These are phyloP conservation scores for Eimeria necatrix DNA, from an alignment of 169 alveolate genomes.

Conservation along the genomic window DNA sequence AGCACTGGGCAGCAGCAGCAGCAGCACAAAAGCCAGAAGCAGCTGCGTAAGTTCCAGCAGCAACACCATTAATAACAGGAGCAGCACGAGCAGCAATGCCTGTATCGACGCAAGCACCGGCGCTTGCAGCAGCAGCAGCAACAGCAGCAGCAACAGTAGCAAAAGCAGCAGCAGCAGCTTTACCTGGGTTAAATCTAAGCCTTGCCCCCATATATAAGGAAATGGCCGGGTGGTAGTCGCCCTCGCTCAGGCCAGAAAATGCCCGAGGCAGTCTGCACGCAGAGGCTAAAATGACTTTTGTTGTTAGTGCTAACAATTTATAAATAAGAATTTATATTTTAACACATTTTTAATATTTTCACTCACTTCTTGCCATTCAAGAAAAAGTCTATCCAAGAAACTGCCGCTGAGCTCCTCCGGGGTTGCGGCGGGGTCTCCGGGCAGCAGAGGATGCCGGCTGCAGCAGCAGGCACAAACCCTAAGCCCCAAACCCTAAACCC, in stretches of 20 bases:
- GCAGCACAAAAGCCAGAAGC: too few species aligned
- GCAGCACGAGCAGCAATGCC: background rate
- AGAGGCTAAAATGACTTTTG: background rate
- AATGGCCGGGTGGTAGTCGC: constrained; percentile 91
- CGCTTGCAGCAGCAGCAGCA: background rate
- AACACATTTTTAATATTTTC: too few species aligned
- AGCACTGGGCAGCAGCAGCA: too few species aligned
- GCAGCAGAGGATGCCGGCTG: constrained; percentile 91
- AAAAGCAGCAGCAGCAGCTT: background rate
- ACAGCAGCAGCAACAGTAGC: background rate
- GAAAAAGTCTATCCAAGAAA: constrained; percentile 89
- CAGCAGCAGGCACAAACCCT: background rate
- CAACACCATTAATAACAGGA: background rate
- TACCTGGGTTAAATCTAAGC: constrained; percentile 87
- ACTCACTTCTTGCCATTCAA: constrained; percentile 86
- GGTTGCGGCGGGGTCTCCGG: constrained; percentile 88
- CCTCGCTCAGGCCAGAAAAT: constrained; percentile 86
- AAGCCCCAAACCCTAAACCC: background rate
- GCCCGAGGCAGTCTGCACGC: constrained; percentile 83
- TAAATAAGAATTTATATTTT: too few species aligned
- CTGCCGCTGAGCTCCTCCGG: constrained; percentile 75
- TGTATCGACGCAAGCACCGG: background rate
- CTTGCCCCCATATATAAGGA: constrained; percentile 93
- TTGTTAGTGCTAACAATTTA: too few species aligned
- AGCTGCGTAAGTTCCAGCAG: background rate